Base-by-base conservation (phyloP, 495 filamentous ascomycete species). In the Aspergillus carlsbadensis region DNA sequence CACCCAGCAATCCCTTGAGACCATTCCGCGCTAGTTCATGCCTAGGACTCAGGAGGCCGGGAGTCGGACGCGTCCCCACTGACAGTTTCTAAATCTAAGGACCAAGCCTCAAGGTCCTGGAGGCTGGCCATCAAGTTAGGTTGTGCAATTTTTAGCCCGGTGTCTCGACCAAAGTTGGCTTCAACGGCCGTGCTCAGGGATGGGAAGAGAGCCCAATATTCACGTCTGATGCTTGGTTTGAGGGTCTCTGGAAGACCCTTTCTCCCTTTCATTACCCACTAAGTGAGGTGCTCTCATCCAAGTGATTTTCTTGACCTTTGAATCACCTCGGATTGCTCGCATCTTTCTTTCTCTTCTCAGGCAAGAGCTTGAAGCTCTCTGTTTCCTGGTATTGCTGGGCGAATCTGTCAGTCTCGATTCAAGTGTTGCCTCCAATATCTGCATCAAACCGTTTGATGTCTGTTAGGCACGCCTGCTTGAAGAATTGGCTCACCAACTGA, bases 341-440 rank as follows among this genome's bases (percentile, higher is more conserved):
- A 51, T 54, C 46, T 50, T 45, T 54, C 42, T 49, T 42, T 59
- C 52, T 54, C 29, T 47, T 54, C 33, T 43, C 34, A 35, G 24
- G 20, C 36, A 59, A 61, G 60, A 45, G 65, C 65, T 57, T 60
- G 65, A 65, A 26, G 62, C 62, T 68, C 58, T 56, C 54, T 58
- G 18, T 15, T n/a, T 57, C 52, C 24, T 52, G 61, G 45, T 44
- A 31, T 37, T 51, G 24, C 29, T 59, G 42, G 51, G 45, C 47
- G 46, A 57, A 47, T 53, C 22, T 45, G 65, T 67, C 60, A 62
- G 64, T 66, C 34, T 39, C 8, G 18, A 49, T 22, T 20, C 26
- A 18, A 20, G 24, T 37, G 43, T 40, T 40, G 4, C 36, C 20
- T 44, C 43, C 26, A 24, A n/a, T 13, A 20, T 33, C 43, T 40